phyloP scores from a whole-genome alignment of 441 rosid genomes.

The Cnidoscolus chayamansa region DNA sequence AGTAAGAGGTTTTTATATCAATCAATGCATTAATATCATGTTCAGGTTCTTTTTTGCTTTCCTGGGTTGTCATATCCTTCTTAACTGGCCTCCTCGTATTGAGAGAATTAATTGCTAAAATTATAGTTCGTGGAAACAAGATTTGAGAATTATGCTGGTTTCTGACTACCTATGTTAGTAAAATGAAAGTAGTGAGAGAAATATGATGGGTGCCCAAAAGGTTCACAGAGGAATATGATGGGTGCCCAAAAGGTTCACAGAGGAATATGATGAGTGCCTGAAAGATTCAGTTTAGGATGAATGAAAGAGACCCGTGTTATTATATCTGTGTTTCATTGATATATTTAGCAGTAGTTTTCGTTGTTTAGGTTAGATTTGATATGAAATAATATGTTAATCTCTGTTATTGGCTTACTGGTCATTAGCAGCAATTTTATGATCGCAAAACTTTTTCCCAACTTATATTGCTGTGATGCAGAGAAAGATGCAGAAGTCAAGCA shows the following conservation, averaged over 20 bases:
- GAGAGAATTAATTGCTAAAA: not conserved
- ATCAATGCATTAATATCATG: no score
- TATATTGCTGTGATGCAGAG: constrained; percentile 43
- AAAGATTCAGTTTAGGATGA: not conserved
- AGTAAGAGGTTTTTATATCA: no score
- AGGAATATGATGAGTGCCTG: not conserved
- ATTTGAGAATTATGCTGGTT: not conserved
- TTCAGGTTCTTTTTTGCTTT: not conserved
- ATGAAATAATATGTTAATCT: not conserved
- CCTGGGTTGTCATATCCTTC: not conserved
- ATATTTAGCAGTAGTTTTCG: not conserved
- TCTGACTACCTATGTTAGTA: no score
- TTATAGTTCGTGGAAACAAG: not conserved
- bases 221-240: not conserved
- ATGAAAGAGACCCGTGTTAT: not conserved
- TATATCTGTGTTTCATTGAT: no score
- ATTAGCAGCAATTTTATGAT: not conserved
- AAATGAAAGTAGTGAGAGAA: not conserved
- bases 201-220: not conserved
- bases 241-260: not conserved
- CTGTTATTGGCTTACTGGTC: not conserved
- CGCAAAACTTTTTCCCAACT: no score
- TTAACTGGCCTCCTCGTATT: not conserved
- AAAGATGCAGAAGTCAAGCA: constrained; percentile 69
- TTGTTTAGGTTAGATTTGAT: not conserved